Evolutionary conservation across 1,284 basidiomycete genomes (phyloP).

Genomic region (Rhizoctonia solani): DNA sequence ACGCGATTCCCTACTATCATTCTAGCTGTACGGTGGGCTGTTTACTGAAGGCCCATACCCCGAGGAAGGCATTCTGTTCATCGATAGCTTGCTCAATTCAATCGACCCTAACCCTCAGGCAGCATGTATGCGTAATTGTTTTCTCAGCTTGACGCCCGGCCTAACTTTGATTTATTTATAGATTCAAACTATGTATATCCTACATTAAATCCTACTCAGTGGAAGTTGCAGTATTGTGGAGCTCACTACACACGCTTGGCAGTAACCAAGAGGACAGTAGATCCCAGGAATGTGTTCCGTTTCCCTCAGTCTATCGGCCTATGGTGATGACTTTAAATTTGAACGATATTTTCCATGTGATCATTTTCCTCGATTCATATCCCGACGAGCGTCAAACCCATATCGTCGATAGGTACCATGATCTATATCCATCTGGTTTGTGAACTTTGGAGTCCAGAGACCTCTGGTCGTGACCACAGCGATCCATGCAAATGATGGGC

Average conservation of each 20-base stretch:
- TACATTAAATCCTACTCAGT: constrained; percentile 30
- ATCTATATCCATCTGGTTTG: no score
- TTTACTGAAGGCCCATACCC: neutral
- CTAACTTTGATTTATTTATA: neutral
- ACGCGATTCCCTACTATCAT: neutral
- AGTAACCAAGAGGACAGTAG: constrained; percentile 27
- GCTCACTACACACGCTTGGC: constrained; percentile 26
- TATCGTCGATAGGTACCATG: no score
- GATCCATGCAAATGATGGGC: no score
- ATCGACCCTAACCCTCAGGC: constrained; percentile 29
- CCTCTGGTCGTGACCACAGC: no score
- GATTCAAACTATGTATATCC: constrained; percentile 34
- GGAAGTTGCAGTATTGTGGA: constrained; percentile 34
- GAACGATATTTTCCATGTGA: neutral
- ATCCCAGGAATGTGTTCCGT: constrained; percentile 36
- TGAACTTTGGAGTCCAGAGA: no score
- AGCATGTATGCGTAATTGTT: constrained; percentile 29
- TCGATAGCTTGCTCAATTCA: constrained; percentile 4
- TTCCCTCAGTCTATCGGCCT: constrained; percentile 38
- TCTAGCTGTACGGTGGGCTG: neutral
- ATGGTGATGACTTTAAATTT: neutral
- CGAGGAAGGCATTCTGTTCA: neutral
- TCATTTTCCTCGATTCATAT: neutral
- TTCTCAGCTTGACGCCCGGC: neutral
- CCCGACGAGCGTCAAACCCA: neutral